phyloP scores from a whole-genome alignment of 495 filamentous ascomycete species.

The Trypethelium eluteriae region DNA sequence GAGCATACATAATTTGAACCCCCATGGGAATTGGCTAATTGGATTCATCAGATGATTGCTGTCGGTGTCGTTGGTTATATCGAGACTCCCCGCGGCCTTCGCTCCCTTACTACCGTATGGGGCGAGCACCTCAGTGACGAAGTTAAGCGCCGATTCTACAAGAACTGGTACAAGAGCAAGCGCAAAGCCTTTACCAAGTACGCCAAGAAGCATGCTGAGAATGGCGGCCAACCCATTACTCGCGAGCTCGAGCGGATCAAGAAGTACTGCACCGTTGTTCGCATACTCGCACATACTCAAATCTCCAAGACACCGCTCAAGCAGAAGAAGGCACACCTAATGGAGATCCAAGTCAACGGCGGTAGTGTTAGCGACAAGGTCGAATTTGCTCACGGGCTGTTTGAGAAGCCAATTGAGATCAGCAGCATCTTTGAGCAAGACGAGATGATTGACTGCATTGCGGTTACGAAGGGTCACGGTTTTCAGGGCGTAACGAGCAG shows the following conservation, averaged over 20 bases:
- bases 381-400: slow-evolving; percentile 82
- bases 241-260: slow-evolving; percentile 99
- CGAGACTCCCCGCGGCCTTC: slow-evolving; percentile 98
- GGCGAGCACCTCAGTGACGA: slow-evolving; percentile 98
- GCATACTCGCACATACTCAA: slow-evolving; percentile 98
- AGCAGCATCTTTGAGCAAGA: slow-evolving; percentile 96
- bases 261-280: slow-evolving; percentile 99
- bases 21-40: slow-evolving; percentile 42
- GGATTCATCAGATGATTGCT: slow-evolving; percentile 77
- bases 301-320: slow-evolving; percentile 98
- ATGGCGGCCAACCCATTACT: slow-evolving; percentile 76
- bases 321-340: slow-evolving; percentile 99
- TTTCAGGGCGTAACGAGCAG: slow-evolving; percentile 93
- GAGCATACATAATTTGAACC: slow-evolving; percentile 35
- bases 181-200: slow-evolving; percentile 99
- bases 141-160: slow-evolving; percentile 99
- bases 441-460: slow-evolving; percentile 99
- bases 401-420: slow-evolving; percentile 97
- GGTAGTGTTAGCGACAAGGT: slow-evolving; percentile 93
- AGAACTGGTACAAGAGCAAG: slow-evolving; percentile 99
- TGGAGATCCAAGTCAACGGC: slow-evolving; percentile 99
- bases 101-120: slow-evolving; percentile 99
- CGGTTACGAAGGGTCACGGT: slow-evolving; percentile 99
- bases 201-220: slow-evolving; percentile 98
- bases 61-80: slow-evolving; percentile 99